Evolutionary conservation across 495 filamentous ascomycete species (phyloP).

Genomic region (Penicillium robsamsonii): DNA sequence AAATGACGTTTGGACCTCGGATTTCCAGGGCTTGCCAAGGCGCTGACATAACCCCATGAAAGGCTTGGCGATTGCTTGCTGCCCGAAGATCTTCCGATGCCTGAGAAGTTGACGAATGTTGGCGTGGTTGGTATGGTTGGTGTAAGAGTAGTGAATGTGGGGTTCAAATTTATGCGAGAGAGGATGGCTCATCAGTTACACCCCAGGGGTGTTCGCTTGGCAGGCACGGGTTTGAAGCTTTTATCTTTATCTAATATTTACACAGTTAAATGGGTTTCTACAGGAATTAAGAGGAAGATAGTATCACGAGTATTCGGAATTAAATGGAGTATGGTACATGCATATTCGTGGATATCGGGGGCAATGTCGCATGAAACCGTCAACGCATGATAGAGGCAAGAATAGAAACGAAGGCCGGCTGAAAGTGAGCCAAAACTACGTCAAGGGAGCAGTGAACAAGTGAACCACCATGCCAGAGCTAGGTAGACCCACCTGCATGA

Average conservation of each 20-base stretch:
- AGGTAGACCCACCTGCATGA: background rate
- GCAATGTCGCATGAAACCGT: constrained; percentile 16
- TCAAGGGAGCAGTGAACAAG: constrained; percentile 1
- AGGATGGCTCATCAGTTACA: background rate
- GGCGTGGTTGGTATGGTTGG: background rate
- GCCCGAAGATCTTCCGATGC: background rate
- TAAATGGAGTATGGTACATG: constrained; percentile 18
- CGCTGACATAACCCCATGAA: background rate
- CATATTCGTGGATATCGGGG: constrained; percentile 10
- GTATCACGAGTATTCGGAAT: constrained; percentile 6
- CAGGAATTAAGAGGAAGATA: background rate
- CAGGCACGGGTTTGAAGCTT: no score
- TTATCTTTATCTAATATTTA: background rate
- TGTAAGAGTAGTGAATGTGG: background rate
- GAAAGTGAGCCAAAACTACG: constrained; percentile 2
- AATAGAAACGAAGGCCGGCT: background rate
- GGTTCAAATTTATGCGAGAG: background rate
- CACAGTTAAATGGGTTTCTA: background rate
- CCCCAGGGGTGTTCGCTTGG: background rate
- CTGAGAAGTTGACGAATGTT: background rate
- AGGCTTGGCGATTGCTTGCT: constrained; percentile 11
- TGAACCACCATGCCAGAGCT: background rate
- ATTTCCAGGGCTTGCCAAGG: background rate
- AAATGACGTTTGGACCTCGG: background rate
- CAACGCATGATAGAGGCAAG: constrained; percentile 13